Percentiles rank a stretch among this genome's conserved stretches.
phyloP scores from a whole-genome alignment of 768 basidiomycete genomes.

The Rhizopogon rudus region DNA sequence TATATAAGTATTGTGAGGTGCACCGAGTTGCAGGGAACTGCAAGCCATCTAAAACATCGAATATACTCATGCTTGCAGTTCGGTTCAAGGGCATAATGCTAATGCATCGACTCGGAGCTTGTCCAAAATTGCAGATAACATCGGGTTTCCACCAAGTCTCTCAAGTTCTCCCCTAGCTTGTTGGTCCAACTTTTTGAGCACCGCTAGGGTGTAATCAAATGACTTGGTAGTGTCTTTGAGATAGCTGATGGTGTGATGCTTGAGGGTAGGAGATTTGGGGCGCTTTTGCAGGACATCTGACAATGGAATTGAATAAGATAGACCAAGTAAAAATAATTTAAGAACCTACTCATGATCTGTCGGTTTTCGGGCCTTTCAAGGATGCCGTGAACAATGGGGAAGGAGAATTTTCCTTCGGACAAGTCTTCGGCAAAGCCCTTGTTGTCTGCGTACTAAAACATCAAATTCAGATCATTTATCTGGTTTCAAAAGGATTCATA shows the following conservation, averaged over 20 bases:
- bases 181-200: conserved; percentile 27
- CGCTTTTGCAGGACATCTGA: conserved; percentile 85
- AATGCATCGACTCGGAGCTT: conserved; percentile 33
- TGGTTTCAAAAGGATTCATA: background rate
- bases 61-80: background rate
- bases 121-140: conserved; percentile 51
- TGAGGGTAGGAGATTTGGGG: conserved; percentile 73
- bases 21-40: too few species aligned
- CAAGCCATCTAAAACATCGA: too few species aligned
- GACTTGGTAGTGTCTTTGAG: conserved; percentile 66
- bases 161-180: conserved; percentile 54
- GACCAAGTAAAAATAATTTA: background rate
- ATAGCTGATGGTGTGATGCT: conserved; percentile 71
- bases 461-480: background rate
- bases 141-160: conserved; percentile 67
- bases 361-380: conserved; percentile 68
- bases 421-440: conserved; percentile 89
- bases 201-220: conserved; percentile 74
- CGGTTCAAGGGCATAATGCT: background rate
- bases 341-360: conserved; percentile 67
- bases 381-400: conserved; percentile 88
- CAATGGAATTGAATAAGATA: background rate
- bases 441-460: conserved; percentile 66
- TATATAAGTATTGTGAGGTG: too few species aligned
- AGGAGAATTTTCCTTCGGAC: conserved; percentile 93